Conservation (phyloP, 352 stramenopile species). For the Peronosclerospora sorghi region DNA sequence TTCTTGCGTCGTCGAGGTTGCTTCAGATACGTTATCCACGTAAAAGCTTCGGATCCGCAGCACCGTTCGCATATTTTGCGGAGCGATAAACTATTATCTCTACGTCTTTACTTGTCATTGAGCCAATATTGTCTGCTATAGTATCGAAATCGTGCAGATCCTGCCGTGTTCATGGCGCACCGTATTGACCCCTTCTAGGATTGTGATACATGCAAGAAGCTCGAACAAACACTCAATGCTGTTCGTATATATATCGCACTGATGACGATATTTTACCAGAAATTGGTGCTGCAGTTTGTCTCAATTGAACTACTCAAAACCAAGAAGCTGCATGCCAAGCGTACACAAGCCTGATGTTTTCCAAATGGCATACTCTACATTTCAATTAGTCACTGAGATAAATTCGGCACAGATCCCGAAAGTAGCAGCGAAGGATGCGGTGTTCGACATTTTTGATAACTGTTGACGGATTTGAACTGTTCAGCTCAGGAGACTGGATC, state of each 20-base stretch:
- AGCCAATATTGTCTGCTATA: conserved; percentile 48
- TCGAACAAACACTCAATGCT: too few species aligned
- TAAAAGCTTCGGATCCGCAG: conserved; percentile 84
- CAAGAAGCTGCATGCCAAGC: too few species aligned
- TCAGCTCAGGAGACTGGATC: conserved; percentile 75
- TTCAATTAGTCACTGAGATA: conserved; percentile 33
- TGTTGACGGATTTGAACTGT: conserved; percentile 52
- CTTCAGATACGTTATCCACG: conserved; percentile 76
- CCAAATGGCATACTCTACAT: conserved; percentile 2
- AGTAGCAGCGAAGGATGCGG: conserved; percentile 74
- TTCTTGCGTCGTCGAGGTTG: conserved; percentile 63
- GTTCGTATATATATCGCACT: too few species aligned
- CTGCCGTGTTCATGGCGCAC: conserved; percentile 31
- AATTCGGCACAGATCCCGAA: conserved; percentile 57
- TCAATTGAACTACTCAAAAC: too few species aligned
- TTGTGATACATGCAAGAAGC: too few species aligned
- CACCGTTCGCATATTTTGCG: conserved; percentile 67
- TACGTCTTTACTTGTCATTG: conserved; percentile 16
- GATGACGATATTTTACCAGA: too few species aligned
- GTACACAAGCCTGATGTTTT: too few species aligned
- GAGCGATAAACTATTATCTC: conserved; percentile 70
- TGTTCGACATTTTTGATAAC: conserved; percentile 65
- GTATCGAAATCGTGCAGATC: conserved; percentile 63
- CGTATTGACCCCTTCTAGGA: too few species aligned
- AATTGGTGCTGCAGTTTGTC: too few species aligned